Base-by-base conservation (phyloP, 1,284 basidiomycete species). In the Volvariella volvacea region DNA sequence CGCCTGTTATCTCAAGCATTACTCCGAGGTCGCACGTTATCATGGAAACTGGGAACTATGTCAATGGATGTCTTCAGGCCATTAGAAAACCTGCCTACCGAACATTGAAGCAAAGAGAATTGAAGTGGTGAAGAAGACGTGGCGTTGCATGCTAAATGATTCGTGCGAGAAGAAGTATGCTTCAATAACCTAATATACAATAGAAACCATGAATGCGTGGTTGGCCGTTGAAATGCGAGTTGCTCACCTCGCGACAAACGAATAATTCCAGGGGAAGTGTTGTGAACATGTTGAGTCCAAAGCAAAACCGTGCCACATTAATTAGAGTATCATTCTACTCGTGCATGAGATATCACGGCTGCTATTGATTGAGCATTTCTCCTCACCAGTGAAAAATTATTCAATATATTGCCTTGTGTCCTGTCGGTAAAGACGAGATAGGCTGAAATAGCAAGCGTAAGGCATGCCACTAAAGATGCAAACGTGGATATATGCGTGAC, bases 241-340 rank as follows among this genome's bases (percentile, higher is more conserved):
- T 16, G 42, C 41, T 34, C 57, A 87, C 91, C 72, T 97, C 92
- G 67, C 92, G 77, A 57, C 93, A 96, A 12, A 97, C 92, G 59
- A 97, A 96, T 16, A 92, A 72, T 58, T 97, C 92, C 40, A 97
- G 71, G 0, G 92, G 92, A 15, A 94, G 76, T 0, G 95, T 99
- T 1, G 94, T 96, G 56, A 96, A 95, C 95, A 99, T 99, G 66
- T 99, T 99, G 49, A 95, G 65, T 3, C 95, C 95, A 57, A 99
- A 98, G 57, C 89, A 92, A 55, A 97, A 91, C 17, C 94, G 78
- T 4, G 95, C 95, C 44, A 98, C 74, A 60, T 98, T 95, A 65
- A 95, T 93, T 46, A 95, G 56, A 20, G 83, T 79, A 60, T 94
- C 89, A 54, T 76, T 71, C 85, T 88, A 25, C 40, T 7, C 34